phyloP scores from a whole-genome alignment of 2,329 filamentous ascomycete species.

The Fusarium cicatricum region DNA sequence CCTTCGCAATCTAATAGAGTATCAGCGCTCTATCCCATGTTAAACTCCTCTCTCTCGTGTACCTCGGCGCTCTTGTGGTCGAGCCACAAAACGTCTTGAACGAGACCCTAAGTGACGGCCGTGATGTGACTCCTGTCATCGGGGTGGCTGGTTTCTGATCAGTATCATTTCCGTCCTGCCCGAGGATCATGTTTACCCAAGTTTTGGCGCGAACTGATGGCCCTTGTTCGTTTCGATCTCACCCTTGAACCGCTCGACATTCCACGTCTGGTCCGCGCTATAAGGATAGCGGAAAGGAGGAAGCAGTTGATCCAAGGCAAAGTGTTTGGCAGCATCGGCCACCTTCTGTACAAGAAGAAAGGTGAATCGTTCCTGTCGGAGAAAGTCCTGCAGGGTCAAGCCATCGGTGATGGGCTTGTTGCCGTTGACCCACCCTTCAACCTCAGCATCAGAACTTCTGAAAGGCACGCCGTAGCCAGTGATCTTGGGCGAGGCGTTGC shows the following conservation, averaged over 20 bases:
- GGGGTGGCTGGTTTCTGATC: not conserved
- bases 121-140: constrained; percentile 7
- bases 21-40: not conserved
- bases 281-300: not conserved
- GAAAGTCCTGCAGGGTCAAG: not conserved
- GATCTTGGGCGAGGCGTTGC: not conserved
- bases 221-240: not conserved
- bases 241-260: accelerated
- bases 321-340: not conserved
- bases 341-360: not conserved
- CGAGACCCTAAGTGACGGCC: constrained; percentile 1
- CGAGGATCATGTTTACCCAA: too few species aligned
- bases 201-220: not conserved
- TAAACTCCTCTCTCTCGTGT: too few species aligned
- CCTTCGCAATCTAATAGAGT: not conserved
- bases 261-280: not conserved
- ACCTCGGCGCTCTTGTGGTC: too few species aligned
- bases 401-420: not conserved
- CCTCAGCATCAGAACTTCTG: not conserved
- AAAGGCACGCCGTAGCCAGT: constrained; percentile 9
- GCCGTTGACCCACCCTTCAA: constrained; percentile 16
- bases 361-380: not conserved
- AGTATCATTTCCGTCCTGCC: not conserved
- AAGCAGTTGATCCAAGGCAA: not conserved
- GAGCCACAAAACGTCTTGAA: constrained; percentile 24